Evolutionary conservation across 2,329 filamentous ascomycete genomes (phyloP).

Genomic region (Microsporum canis): DNA sequence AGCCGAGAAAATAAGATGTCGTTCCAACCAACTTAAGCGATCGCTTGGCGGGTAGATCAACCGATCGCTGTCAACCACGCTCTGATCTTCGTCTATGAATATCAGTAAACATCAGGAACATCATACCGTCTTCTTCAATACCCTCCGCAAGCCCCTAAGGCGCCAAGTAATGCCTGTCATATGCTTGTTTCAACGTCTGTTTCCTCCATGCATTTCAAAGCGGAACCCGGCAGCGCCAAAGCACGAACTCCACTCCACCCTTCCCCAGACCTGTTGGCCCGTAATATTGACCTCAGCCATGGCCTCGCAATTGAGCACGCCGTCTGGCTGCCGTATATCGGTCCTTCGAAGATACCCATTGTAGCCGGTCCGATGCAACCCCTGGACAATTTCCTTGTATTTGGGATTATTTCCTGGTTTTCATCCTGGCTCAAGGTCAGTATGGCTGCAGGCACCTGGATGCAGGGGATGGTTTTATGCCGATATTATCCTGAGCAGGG

Average conservation of each 20-base stretch:
- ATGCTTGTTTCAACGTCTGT: slow-evolving; percentile 3
- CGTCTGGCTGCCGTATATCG: not conserved
- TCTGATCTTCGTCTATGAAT: not conserved
- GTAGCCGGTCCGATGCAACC: not conserved
- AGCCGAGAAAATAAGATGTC: not conserved
- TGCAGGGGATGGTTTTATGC: not conserved
- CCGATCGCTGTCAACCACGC: not conserved
- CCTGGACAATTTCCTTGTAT: not conserved
- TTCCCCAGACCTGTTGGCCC: not conserved
- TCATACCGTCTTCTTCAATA: not conserved
- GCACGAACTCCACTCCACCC: not conserved
- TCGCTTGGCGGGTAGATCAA: not conserved
- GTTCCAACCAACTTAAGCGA: not conserved
- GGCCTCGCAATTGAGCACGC: not conserved
- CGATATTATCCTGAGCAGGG: not conserved
- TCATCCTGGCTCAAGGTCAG: not conserved
- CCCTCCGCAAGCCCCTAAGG: not conserved
- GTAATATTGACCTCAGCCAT: not conserved
- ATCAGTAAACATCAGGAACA: not conserved
- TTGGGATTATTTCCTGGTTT: not conserved
- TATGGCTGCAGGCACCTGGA: not conserved
- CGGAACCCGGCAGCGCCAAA: not conserved
- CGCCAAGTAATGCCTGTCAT: not conserved
- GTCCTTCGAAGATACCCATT: not conserved
- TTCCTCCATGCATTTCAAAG: not conserved